Conservation (phyloP, 192 early-diverging fungal species). For the Coemansia sp. region DNA sequence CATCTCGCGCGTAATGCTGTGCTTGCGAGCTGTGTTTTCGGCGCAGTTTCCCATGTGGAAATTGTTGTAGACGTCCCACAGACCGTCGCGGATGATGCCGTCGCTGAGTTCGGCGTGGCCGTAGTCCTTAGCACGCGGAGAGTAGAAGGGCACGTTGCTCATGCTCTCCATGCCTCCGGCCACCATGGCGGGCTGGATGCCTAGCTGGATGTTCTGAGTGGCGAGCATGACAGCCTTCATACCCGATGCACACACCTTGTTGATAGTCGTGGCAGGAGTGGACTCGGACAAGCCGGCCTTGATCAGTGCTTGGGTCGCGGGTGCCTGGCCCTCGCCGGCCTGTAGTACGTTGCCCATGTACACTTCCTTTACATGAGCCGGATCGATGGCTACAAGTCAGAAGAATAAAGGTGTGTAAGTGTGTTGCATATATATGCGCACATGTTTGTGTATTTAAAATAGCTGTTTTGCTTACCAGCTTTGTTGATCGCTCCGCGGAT, state of each 20-base stretch:
- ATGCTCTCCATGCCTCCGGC: constrained; percentile 98
- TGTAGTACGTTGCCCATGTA: constrained; percentile 96
- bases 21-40: constrained; percentile 86
- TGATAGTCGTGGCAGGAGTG: constrained; percentile 95
- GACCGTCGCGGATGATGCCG: constrained; percentile 93
- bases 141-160: constrained; percentile 84
- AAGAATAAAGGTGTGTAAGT: background rate
- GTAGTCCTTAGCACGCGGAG: constrained; percentile 66
- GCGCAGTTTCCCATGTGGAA: constrained; percentile 78
- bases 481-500: constrained; percentile 82
- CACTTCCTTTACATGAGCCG: constrained; percentile 87
- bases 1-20: constrained; percentile 82
- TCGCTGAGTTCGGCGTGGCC: constrained; percentile 82
- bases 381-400: constrained; percentile 60
- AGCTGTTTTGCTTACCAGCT: constrained; percentile 61
- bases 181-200: constrained; percentile 78
- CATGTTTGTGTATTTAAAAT: background rate
- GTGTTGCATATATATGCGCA: background rate
- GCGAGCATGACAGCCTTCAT: constrained; percentile 96
- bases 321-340: constrained; percentile 86
- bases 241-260: constrained; percentile 99
- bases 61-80: constrained; percentile 96
- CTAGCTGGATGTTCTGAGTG: constrained; percentile 78
- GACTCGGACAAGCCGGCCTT: constrained; percentile 73
- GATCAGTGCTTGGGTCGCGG: constrained; percentile 89